A percentile compares a stretch with the other conserved stretches of the same genome.
Conservation (phyloP, 2,329 filamentous ascomycete genomes). For the Fusarium avenaceum region DNA sequence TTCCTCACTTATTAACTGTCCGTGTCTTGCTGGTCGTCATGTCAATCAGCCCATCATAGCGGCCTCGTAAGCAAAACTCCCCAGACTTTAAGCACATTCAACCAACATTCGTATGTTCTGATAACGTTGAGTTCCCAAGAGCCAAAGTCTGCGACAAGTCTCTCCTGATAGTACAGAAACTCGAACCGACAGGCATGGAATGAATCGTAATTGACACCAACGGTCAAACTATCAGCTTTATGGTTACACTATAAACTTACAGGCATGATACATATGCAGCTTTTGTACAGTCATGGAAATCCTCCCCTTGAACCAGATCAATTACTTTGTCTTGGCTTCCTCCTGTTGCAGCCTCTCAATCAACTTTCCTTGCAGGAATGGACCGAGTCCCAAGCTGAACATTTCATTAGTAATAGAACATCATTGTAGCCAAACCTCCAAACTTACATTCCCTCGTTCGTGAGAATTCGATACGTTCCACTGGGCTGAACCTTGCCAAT, state of each 20-base stretch:
- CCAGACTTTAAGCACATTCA: constrained; percentile 7
- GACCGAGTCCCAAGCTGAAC: constrained; percentile 51
- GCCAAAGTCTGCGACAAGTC: background rate
- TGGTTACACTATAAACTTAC: constrained; percentile 21
- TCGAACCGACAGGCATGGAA: background rate
- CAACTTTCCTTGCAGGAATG: constrained; percentile 67
- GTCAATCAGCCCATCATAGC: constrained; percentile 37
- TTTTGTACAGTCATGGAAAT: background rate
- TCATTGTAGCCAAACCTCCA: background rate
- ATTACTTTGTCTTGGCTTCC: constrained; percentile 57
- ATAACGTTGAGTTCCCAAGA: constrained; percentile 21
- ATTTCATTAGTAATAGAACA: constrained; percentile 37
- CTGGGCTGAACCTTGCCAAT: constrained; percentile 71
- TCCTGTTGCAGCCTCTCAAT: constrained; percentile 66
- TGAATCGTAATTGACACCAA: background rate
- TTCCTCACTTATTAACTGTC: background rate
- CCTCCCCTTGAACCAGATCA: constrained; percentile 34
- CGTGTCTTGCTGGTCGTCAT: background rate
- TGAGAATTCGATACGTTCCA: constrained; percentile 74
- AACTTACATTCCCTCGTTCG: constrained; percentile 76
- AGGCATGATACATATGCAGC: constrained; percentile 18
- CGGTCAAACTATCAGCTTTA: background rate
- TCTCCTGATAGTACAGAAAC: constrained; percentile 1
- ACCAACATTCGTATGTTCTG: constrained; percentile 5
- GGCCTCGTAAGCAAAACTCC: background rate